Conservation (phyloP, 306 rosid species). For the Lathyrus oleraceus region DNA sequence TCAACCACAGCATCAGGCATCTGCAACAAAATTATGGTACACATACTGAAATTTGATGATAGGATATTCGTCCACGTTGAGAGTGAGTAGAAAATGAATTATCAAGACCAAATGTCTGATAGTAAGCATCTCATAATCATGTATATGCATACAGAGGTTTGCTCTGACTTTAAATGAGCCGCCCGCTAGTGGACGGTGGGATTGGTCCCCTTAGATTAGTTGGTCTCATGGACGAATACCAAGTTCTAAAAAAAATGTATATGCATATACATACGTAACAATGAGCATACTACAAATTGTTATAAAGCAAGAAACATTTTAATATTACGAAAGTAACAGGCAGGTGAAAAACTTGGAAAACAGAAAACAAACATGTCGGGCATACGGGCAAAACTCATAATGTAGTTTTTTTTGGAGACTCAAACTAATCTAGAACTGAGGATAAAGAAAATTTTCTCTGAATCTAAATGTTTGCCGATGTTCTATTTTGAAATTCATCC, state of each 20-base stretch:
- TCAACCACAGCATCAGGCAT: conserved; percentile 98
- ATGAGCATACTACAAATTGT: conserved; percentile 11
- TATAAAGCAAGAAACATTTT: conserved; percentile 11
- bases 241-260: neutral
- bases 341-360: conserved; percentile 17
- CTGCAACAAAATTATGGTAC: conserved; percentile 51
- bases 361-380: conserved; percentile 13
- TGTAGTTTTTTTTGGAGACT: conserved; percentile 15
- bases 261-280: neutral
- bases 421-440: conserved; percentile 1
- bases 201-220: too few species aligned
- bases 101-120: conserved; percentile 14
- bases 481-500: conserved; percentile 16
- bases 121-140: conserved; percentile 4
- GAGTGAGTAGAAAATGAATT: conserved; percentile 21
- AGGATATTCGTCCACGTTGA: conserved; percentile 23
- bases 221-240: too few species aligned
- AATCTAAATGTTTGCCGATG: conserved; percentile 3
- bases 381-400: conserved; percentile 29
- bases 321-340: conserved; percentile 10
- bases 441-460: conserved; percentile 12
- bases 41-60: conserved; percentile 30
- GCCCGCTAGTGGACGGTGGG: too few species aligned
- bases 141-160: neutral
- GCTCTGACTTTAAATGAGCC: too few species aligned